A percentile compares a stretch with the other conserved stretches of the same genome.
These are phyloP conservation scores for Coccomyxa subellipsoidea DNA, from an alignment of 163 green algal genomes.

Conservation along the genomic window DNA sequence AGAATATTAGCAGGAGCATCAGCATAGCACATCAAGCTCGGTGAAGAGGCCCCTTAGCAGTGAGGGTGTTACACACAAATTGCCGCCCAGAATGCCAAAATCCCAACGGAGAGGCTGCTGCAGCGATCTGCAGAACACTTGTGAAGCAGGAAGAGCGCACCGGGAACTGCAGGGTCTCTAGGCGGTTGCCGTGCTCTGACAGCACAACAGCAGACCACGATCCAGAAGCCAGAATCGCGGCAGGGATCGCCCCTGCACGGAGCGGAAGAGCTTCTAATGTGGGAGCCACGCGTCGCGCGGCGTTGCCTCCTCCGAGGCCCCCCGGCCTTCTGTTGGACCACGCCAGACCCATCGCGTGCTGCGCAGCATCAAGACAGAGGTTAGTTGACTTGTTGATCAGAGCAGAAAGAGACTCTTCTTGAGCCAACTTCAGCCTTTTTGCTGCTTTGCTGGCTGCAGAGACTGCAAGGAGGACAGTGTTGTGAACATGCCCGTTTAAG, in stretches of 20 bases:
- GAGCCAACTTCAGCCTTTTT: neutral
- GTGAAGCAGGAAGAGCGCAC: conserved; percentile 8
- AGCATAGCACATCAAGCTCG: no score
- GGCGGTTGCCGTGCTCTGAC: conserved; percentile 61
- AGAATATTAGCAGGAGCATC: no score
- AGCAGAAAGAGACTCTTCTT: neutral
- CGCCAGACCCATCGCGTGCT: neutral
- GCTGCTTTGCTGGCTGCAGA: neutral
- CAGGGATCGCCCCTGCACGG: conserved; percentile 38
- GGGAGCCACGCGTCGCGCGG: conserved; percentile 9
- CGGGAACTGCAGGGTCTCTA: conserved; percentile 63
- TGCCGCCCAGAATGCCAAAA: no score
- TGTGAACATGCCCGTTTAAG: neutral
- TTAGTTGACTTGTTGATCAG: neutral
- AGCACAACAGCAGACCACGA: conserved; percentile 50
- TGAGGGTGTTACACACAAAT: no score
- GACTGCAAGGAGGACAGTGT: neutral
- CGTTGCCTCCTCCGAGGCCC: neutral
- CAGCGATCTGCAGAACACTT: neutral
- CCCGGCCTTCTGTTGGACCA: neutral
- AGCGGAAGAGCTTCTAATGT: conserved; percentile 51
- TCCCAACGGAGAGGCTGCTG: neutral
- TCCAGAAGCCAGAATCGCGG: conserved; percentile 51
- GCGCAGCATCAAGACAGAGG: neutral
- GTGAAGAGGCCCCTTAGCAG: no score